Evolutionary conservation across 2,329 filamentous ascomycete genomes (phyloP).

Genomic region (Verticillium zaregamsianum): DNA sequence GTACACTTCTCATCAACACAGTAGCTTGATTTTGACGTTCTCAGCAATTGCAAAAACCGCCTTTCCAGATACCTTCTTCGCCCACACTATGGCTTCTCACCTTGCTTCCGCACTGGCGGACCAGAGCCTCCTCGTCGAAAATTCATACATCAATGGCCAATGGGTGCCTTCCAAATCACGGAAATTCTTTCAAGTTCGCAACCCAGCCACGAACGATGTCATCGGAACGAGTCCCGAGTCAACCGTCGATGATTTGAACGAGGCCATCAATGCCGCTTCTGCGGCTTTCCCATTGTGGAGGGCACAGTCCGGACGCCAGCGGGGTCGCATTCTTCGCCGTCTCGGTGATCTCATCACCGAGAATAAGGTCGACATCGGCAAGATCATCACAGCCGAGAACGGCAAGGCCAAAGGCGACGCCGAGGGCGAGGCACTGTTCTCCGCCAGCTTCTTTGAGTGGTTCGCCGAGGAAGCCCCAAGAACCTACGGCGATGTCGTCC

Average conservation of each 20-base stretch:
- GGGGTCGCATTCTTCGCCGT: slow-evolving; percentile 52
- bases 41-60: no score
- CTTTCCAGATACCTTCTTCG: no score
- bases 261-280: slow-evolving; percentile 75
- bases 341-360: slow-evolving; percentile 61
- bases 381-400: slow-evolving; percentile 82
- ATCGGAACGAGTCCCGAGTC: slow-evolving; percentile 87
- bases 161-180: slow-evolving; percentile 66
- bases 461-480: slow-evolving; percentile 74
- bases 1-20: no score
- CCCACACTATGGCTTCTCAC: not conserved
- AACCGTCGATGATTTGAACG: slow-evolving; percentile 68
- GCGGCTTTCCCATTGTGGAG: slow-evolving; percentile 63
- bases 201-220: slow-evolving; percentile 75
- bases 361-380: slow-evolving; percentile 63
- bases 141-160: slow-evolving; percentile 68
- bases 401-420: slow-evolving; percentile 77
- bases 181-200: slow-evolving; percentile 68
- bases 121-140: slow-evolving; percentile 52
- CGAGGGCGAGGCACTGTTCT: slow-evolving; percentile 66
- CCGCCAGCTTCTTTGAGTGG: slow-evolving; percentile 74
- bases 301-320: slow-evolving; percentile 52
- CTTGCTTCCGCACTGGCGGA: slow-evolving; percentile 42
- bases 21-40: no score
- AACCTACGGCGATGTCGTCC: slow-evolving; percentile 70